Conservation (phyloP, 805 yeast genomes). For the Wickerhamomyces chambardii region DNA sequence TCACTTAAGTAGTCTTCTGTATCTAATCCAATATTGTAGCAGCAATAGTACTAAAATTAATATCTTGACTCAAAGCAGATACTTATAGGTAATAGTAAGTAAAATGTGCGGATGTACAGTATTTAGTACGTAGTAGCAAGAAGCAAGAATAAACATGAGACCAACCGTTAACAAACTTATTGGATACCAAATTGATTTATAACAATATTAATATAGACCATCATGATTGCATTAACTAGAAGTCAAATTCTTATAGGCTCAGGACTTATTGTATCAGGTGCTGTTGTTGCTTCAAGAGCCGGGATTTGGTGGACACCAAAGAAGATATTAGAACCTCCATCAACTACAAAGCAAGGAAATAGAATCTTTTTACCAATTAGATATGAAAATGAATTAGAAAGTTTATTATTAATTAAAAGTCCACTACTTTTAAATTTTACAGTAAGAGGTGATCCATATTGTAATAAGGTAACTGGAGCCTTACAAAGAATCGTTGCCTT, state of each 20-base stretch:
- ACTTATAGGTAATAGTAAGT: no score
- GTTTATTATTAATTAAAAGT: constrained; percentile 35
- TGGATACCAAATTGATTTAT: background rate
- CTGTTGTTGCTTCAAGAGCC: constrained; percentile 10
- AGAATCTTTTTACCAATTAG: constrained; percentile 45
- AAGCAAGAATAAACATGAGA: no score
- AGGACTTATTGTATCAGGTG: constrained; percentile 11
- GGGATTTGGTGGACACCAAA: constrained; percentile 24
- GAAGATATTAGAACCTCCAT: constrained; percentile 29
- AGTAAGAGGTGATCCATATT: constrained; percentile 49
- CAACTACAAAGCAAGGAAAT: constrained; percentile 22
- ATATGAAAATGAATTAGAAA: constrained; percentile 50
- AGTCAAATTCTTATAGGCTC: constrained; percentile 16
- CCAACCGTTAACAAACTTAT: no score
- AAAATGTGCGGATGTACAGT: no score
- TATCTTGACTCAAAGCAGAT: no score
- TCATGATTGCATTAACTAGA: constrained; percentile 11
- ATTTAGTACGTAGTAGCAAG: no score
- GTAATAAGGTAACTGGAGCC: constrained; percentile 54
- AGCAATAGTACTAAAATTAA: no score
- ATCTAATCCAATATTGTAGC: no score
- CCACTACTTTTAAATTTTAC: constrained; percentile 73
- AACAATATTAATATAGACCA: background rate
- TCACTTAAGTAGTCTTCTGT: no score
- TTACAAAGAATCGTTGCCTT: constrained; percentile 41